These are phyloP conservation scores for Aspergillus sojae DNA, from an alignment of 2,329 filamentous ascomycete species.

Conservation along the genomic window DNA sequence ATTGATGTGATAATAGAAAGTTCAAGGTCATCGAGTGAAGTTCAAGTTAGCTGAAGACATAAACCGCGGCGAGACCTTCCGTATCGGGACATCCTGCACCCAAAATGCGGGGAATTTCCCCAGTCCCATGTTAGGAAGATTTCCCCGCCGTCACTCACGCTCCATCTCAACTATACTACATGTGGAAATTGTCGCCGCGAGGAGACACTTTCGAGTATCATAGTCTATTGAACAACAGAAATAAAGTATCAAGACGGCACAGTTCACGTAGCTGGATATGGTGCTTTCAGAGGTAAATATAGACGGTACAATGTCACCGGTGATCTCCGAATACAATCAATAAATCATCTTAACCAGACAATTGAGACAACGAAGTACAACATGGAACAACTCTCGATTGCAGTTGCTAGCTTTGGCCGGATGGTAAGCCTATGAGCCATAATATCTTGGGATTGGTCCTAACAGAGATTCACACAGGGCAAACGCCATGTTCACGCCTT, in stretches of 20 bases:
- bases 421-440: neutral
- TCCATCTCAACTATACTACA: neutral
- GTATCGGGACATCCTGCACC: neutral
- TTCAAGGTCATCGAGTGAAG: neutral
- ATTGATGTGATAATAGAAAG: neutral
- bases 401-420: neutral
- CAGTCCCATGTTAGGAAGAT: neutral
- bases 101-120: neutral
- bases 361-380: neutral
- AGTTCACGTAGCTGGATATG: neutral
- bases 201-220: neutral
- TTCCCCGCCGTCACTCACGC: neutral
- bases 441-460: neutral
- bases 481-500: conserved; percentile 17
- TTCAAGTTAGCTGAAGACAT: neutral
- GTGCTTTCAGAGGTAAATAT: neutral
- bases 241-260: neutral
- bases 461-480: neutral
- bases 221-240: neutral
- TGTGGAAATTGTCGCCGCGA: neutral
- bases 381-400: neutral
- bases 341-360: neutral
- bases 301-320: neutral
- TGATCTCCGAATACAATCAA: neutral
- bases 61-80: neutral